These are phyloP conservation scores for Castanea mollissima DNA, from an alignment of 306 rosid species.

Conservation along the genomic window DNA sequence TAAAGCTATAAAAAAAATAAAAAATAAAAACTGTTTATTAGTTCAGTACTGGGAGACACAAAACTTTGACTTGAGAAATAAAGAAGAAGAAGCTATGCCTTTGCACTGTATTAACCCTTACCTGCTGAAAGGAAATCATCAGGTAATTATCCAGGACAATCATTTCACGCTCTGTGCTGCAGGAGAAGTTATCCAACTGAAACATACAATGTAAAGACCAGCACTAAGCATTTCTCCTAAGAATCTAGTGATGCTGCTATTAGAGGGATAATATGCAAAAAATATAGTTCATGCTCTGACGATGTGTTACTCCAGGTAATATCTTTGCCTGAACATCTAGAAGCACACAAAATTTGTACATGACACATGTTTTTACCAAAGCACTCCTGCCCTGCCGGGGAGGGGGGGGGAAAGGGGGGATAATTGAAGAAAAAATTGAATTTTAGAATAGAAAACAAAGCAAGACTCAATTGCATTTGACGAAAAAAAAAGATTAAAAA, in stretches of 20 bases:
- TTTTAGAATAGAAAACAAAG: not conserved
- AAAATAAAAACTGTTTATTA: too few relatives aligned
- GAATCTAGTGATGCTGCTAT: slow-evolving; percentile 90
- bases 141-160: slow-evolving; percentile 72
- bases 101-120: slow-evolving; percentile 19
- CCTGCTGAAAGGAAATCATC: slow-evolving; percentile 70
- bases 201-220: slow-evolving; percentile 82
- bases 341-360: slow-evolving; percentile 21
- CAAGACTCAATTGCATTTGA: not conserved
- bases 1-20: not conserved
- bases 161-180: slow-evolving; percentile 90
- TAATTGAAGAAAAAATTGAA: too few relatives aligned
- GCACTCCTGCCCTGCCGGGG: too few relatives aligned
- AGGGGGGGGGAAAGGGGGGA: fast-evolving
- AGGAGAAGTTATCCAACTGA: slow-evolving; percentile 92
- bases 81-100: not conserved
- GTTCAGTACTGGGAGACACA: not conserved
- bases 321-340: slow-evolving; percentile 83
- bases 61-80: not conserved
- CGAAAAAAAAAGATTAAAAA: not conserved
- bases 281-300: slow-evolving; percentile 83
- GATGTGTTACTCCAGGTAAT: slow-evolving; percentile 92
- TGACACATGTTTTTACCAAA: slow-evolving; percentile 1
- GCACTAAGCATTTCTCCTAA: slow-evolving; percentile 98
- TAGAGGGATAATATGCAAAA: slow-evolving; percentile 86